phyloP scores from a whole-genome alignment of 2,329 filamentous ascomycete species.

The Beauveria pseudobassiana region DNA sequence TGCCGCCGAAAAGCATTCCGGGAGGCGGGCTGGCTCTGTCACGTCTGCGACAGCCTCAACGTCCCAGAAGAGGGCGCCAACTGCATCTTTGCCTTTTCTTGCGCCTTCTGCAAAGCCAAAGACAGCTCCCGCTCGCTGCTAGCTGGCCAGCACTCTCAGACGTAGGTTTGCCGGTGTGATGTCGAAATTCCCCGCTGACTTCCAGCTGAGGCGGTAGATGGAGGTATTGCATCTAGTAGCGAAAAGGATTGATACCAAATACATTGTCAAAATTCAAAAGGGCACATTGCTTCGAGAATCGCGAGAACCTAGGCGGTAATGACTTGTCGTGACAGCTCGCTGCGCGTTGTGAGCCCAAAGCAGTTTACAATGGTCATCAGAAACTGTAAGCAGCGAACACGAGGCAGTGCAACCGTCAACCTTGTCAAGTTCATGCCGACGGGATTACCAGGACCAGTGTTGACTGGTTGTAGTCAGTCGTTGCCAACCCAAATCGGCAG shows the following conservation, averaged over 20 bases:
- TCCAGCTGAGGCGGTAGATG: background rate
- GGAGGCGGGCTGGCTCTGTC: background rate
- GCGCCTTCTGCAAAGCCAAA: background rate
- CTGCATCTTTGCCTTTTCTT: background rate
- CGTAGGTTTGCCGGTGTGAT: background rate
- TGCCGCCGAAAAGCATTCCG: slow-evolving; percentile 1
- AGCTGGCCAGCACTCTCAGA: background rate
- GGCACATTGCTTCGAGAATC: background rate
- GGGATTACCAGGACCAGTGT: background rate
- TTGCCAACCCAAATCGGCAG: background rate
- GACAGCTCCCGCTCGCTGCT: background rate
- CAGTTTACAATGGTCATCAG: background rate
- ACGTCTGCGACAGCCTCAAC: background rate
- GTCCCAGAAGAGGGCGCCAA: background rate
- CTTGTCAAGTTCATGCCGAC: background rate
- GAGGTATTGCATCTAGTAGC: background rate
- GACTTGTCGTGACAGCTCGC: background rate
- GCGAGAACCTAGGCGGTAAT: background rate
- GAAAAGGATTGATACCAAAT: background rate
- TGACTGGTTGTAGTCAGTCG: background rate
- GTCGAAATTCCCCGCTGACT: background rate
- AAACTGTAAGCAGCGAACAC: background rate
- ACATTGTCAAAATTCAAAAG: background rate
- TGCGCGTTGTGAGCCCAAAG: background rate
- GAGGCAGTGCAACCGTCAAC: background rate